Conservation (phyloP, 768 basidiomycete genomes). For the Boletus insuetus region DNA sequence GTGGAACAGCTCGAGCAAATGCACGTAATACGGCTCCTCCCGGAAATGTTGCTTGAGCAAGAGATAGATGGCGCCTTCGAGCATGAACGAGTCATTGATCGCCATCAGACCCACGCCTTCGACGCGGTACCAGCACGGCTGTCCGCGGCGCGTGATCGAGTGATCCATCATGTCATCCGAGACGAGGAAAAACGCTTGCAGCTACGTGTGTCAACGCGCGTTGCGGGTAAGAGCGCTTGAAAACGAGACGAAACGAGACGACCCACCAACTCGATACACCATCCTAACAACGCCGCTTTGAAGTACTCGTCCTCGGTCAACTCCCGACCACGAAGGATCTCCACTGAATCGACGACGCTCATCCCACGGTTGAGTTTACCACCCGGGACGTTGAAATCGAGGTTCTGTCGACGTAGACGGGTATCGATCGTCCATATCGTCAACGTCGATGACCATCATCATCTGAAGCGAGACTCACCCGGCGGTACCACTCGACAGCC, state of each 20-base stretch:
- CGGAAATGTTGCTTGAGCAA: conserved; percentile 88
- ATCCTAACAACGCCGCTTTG: conserved; percentile 85
- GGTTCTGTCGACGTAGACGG: conserved; percentile 34
- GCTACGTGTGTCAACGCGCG: conserved; percentile 45
- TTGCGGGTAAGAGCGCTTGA: no score
- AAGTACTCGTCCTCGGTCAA: conserved; percentile 84
- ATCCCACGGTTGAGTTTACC: conserved; percentile 97
- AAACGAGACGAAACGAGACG: no score
- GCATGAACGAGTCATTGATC: conserved; percentile 96
- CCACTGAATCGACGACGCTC: conserved; percentile 90
- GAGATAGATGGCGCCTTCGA: conserved; percentile 90
- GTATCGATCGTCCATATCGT: no score
- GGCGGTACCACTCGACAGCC: conserved; percentile 71
- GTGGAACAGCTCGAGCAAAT: conserved; percentile 89
- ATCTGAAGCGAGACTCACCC: conserved; percentile 44
- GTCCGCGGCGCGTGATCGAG: conserved; percentile 88
- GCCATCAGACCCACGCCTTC: conserved; percentile 69
- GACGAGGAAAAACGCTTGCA: conserved; percentile 97
- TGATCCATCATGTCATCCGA: conserved; percentile 94
- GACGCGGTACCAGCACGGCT: conserved; percentile 91
- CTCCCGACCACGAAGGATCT: conserved; percentile 73
- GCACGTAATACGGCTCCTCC: conserved; percentile 75
- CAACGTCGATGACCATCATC: no score
- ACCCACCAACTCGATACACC: conserved; percentile 93
- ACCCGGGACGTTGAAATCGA: conserved; percentile 93